Conservation (phyloP, 1,284 basidiomycete species). For the Fomitiporia mediterranea region DNA sequence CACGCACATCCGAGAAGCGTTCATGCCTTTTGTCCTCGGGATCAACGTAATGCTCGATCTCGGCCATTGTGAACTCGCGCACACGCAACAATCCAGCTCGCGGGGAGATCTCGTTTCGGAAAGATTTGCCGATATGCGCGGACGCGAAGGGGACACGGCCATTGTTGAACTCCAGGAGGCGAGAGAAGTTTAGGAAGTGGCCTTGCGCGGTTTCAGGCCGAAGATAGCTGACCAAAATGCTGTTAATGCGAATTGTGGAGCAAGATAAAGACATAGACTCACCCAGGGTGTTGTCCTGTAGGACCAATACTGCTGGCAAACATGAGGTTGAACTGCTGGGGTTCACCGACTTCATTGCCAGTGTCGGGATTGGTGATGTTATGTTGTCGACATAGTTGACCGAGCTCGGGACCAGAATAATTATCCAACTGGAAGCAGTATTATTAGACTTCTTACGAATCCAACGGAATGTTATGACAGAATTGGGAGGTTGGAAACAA, state of each 20-base stretch:
- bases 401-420: constrained; percentile 86
- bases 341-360: constrained; percentile 88
- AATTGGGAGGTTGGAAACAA: neutral
- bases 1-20: constrained; percentile 78
- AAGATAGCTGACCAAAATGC: constrained; percentile 59
- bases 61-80: constrained; percentile 99
- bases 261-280: constrained; percentile 25
- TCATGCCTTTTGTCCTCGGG: constrained; percentile 88
- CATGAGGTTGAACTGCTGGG: constrained; percentile 98
- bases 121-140: constrained; percentile 94
- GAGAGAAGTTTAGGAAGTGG: constrained; percentile 98
- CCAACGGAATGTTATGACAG: neutral
- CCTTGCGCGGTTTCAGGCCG: constrained; percentile 99
- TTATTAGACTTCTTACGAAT: neutral
- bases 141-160: constrained; percentile 95
- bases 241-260: neutral
- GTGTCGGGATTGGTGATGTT: constrained; percentile 90
- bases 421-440: constrained; percentile 77
- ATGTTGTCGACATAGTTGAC: constrained; percentile 81
- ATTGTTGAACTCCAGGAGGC: constrained; percentile 98
- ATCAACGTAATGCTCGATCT: constrained; percentile 99
- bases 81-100: constrained; percentile 94
- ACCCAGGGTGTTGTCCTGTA: constrained; percentile 96
- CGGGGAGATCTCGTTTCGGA: constrained; percentile 98
- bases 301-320: constrained; percentile 97